phyloP scores from a whole-genome alignment of 2,329 filamentous ascomycete species.

The Apiospora phragmitis region DNA sequence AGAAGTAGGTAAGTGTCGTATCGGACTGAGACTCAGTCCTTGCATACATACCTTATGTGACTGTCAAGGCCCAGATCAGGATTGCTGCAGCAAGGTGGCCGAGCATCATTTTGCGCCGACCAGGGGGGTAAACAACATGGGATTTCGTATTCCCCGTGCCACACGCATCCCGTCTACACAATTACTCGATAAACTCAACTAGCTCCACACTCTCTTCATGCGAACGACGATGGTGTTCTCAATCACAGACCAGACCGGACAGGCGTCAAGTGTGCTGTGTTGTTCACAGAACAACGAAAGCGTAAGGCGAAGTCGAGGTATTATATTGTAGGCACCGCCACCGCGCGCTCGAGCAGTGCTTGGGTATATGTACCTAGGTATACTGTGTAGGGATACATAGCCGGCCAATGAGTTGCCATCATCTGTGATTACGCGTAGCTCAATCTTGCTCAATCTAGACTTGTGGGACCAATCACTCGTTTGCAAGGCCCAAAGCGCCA shows the following conservation, averaged over 20 bases:
- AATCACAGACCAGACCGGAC: not conserved
- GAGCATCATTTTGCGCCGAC: not conserved
- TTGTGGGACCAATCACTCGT: slow-evolving; percentile 2
- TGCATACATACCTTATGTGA: not conserved
- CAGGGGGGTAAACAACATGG: not conserved
- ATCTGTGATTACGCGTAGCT: slow-evolving; percentile 8
- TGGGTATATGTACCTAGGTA: not conserved
- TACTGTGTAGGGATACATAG: not conserved
- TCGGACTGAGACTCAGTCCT: not conserved
- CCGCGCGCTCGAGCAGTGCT: not conserved
- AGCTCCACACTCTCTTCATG: not conserved
- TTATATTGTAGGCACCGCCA: not conserved
- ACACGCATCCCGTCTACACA: not conserved
- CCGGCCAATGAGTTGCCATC: not conserved
- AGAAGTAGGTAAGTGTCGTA: not conserved
- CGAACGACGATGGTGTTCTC: not conserved
- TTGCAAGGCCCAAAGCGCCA: not conserved
- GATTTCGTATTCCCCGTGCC: not conserved
- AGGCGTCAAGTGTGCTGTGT: not conserved
- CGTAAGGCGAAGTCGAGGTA: not conserved
- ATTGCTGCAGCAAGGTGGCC: not conserved
- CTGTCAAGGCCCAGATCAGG: not conserved
- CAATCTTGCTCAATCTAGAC: slow-evolving; percentile 5
- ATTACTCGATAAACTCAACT: not conserved
- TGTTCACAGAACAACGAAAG: not conserved